A percentile compares a stretch with the other conserved stretches of the same genome.
These are phyloP conservation scores for Talaromyces adpressus DNA, from an alignment of 495 filamentous ascomycete species.

Conservation along the genomic window DNA sequence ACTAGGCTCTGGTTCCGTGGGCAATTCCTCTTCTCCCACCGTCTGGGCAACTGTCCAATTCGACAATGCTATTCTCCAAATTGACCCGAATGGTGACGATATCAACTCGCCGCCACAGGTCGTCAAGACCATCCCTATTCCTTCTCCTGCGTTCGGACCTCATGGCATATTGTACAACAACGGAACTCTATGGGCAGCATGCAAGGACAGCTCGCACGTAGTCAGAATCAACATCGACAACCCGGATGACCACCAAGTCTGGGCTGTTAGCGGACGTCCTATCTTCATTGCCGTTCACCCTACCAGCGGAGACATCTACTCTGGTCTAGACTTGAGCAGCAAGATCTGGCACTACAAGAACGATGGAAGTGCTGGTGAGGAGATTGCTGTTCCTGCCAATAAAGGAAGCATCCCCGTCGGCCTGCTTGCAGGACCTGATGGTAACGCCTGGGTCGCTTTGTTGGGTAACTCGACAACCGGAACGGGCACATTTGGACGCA, in stretches of 20 bases:
- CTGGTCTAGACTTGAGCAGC: neutral
- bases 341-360: neutral
- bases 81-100: neutral
- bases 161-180: neutral
- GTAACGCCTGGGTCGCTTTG: neutral
- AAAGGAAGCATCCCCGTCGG: neutral
- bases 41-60: neutral
- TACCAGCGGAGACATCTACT: neutral
- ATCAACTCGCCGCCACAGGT: neutral
- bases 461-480: neutral
- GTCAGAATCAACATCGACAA: neutral
- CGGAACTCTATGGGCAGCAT: neutral
- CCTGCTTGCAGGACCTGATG: neutral
- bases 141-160: neutral
- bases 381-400: neutral
- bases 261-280: neutral
- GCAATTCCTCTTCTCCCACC: neutral
- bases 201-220: slow-evolving; percentile 1
- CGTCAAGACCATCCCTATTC: neutral
- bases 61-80: neutral
- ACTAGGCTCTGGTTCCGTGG: neutral
- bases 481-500: neutral
- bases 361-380: neutral
- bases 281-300: neutral
- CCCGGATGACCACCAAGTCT: neutral